Conservation (phyloP, 2,329 filamentous ascomycete genomes). For the Mycosphaerella sp. region DNA sequence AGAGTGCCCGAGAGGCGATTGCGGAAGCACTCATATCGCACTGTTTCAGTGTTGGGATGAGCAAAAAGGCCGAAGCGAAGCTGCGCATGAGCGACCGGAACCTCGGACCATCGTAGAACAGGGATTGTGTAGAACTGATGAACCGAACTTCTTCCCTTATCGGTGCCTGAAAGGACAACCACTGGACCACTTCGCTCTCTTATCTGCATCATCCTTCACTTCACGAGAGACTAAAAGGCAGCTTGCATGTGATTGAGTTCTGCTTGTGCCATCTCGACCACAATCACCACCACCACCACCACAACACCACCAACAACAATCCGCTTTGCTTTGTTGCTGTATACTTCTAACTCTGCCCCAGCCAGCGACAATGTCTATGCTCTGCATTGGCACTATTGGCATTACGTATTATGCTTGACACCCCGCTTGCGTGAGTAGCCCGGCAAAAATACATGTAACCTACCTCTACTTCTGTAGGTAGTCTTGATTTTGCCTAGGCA, state of each 20-base stretch:
- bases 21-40: conserved; percentile 4
- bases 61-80: neutral
- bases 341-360: too few relatives aligned
- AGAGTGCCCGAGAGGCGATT: conserved; percentile 28
- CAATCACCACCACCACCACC: neutral
- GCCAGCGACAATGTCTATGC: neutral
- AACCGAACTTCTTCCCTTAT: neutral
- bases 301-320: too few relatives aligned
- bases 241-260: neutral
- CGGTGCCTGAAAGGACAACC: neutral
- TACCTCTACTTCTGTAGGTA: too few relatives aligned
- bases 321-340: too few relatives aligned
- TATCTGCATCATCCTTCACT: conserved; percentile 1
- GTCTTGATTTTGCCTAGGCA: neutral
- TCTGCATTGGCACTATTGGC: neutral
- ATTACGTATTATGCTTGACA: neutral
- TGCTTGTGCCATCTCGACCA: neutral
- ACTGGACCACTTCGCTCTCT: neutral
- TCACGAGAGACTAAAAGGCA: too few relatives aligned
- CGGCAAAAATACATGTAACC: too few relatives aligned
- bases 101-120: too few relatives aligned
- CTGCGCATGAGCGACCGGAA: neutral
- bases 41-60: neutral
- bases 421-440: neutral
- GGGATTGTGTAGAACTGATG: too few relatives aligned